Evolutionary conservation across 2,329 filamentous ascomycete genomes (phyloP), one percentile per base, ranked within the genome.

Genomic region (Aspergillus pseudoterreus): DNA sequence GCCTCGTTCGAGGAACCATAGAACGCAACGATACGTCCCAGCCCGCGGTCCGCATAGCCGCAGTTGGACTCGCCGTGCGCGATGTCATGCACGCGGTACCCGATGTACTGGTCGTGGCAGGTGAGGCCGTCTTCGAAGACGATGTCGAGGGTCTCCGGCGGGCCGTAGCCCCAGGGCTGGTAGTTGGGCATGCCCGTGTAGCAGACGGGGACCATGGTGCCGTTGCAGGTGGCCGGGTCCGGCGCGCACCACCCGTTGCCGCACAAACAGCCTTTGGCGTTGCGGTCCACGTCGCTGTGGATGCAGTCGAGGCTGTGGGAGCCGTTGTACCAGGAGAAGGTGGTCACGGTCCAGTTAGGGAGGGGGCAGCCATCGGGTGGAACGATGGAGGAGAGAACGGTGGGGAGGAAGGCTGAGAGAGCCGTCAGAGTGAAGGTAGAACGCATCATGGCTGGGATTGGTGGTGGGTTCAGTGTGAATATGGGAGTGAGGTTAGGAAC

Each of bases 131-230:
- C 62, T 0, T 50, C 51, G 30, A 66, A 65, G 6, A 55, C 53
- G 44, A 66, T 64, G 10, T 57, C 52, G 3, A 66, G 59, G 0
- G 62, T 65, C 24, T 65, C 42, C 0, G 55, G 50, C 0, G 63
- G 63, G 0, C 63, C 63, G 41, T 64, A 66, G 0, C 63, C 63
- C 63, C 63, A 65, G 1, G 63, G 63, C n/a, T 63, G 44, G 48
- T 66, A 66, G 49, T 60, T 64, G 2, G 63, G 63, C 63, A 65
- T 62, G 8, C 63, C 63, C 2, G 63, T 66, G 11, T 45, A 64
- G 57, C 63, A 66, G 21, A 63, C 53, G 22, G 50, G 50, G 8
- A 65, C 62, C 57, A 61, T 57, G 27, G 51, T 55, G 3, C 60
- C 56, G 33, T 58, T 58, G 55, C 63, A 66, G 21, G 60, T 65